A percentile compares a stretch with the other conserved stretches of the same genome.
Conservation (phyloP, 306 rosid genomes). For the Vigna mungo region DNA sequence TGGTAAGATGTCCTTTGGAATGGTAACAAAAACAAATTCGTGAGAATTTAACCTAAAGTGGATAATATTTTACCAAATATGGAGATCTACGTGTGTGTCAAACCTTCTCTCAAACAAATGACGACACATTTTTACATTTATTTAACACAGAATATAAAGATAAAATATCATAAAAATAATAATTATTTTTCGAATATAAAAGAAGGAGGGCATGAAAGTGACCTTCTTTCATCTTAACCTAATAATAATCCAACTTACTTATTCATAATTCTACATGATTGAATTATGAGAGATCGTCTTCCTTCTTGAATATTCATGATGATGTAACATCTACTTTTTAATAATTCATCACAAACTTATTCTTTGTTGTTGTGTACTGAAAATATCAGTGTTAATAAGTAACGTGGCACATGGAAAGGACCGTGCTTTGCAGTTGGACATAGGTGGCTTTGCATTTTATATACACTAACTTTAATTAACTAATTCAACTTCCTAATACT, state of each 20-base stretch:
- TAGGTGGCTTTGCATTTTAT: background rate
- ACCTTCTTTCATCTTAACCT: constrained; percentile 1
- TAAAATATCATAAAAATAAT: too few relatives aligned
- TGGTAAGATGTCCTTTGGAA: too few relatives aligned
- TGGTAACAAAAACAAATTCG: too few relatives aligned
- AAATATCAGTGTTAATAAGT: constrained; percentile 8
- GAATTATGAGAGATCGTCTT: background rate
- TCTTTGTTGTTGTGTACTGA: constrained; percentile 9
- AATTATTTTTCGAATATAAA: too few relatives aligned
- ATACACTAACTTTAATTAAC: background rate
- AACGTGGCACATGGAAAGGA: constrained; percentile 6
- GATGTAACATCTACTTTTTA: background rate
- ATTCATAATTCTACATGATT: constrained; percentile 22
- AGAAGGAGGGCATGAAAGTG: too few relatives aligned
- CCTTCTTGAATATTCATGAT: constrained; percentile 31
- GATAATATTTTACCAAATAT: too few relatives aligned
- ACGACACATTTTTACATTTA: too few relatives aligned
- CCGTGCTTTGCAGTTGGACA: constrained; percentile 11
- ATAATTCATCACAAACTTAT: background rate
- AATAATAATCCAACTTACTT: background rate
- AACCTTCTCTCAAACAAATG: too few relatives aligned
- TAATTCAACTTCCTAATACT: background rate
- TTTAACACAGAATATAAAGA: too few relatives aligned
- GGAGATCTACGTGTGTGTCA: too few relatives aligned
- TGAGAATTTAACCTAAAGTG: too few relatives aligned